Conservation (phyloP, 78 protist species). For the Dictyostelium purpureum region DNA sequence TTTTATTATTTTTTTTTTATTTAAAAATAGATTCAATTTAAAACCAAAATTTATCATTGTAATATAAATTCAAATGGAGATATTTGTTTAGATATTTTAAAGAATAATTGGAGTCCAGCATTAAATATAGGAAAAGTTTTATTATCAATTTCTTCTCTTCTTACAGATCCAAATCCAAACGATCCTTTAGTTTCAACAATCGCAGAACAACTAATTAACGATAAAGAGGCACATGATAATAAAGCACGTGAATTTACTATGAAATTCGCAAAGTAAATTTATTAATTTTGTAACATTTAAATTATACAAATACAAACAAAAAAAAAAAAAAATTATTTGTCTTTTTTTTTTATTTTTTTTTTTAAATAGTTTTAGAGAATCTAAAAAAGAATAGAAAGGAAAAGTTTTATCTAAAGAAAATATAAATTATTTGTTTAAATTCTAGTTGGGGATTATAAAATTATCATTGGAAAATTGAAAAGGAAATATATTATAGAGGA, state of each 20-base stretch:
- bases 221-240: slow-evolving; percentile 58
- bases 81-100: slow-evolving; percentile 96
- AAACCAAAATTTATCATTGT: slow-evolving; percentile 94
- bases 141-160: slow-evolving; percentile 74
- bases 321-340: neutral
- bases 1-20: too few relatives aligned
- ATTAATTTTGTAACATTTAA: too few relatives aligned
- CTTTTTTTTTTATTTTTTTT: neutral
- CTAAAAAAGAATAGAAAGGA: neutral
- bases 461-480: too few relatives aligned
- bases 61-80: slow-evolving; percentile 94
- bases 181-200: slow-evolving; percentile 80
- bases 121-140: slow-evolving; percentile 66
- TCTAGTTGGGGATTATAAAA: too few relatives aligned
- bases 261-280: slow-evolving; percentile 44
- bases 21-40: slow-evolving; percentile 80
- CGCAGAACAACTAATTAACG: slow-evolving; percentile 52
- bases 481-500: too few relatives aligned
- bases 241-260: slow-evolving; percentile 85
- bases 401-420: neutral
- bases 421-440: neutral
- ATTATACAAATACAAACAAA: neutral
- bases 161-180: slow-evolving; percentile 77
- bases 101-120: slow-evolving; percentile 93
- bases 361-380: too few relatives aligned